These are phyloP conservation scores for Inonotus hispidus DNA, from an alignment of 1,284 basidiomycete species.

Conservation along the genomic window DNA sequence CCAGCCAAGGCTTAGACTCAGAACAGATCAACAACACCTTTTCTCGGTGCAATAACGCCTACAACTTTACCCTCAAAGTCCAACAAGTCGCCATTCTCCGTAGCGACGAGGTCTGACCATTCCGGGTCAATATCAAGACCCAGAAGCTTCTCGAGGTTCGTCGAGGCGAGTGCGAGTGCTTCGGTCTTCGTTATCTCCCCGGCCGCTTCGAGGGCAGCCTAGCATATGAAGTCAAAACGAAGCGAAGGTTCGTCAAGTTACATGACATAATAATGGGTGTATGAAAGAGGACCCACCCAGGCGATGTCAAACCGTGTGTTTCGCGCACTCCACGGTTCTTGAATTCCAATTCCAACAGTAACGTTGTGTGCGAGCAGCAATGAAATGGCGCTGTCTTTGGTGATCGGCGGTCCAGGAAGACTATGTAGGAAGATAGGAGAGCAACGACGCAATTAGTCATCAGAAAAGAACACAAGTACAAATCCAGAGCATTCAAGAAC, in stretches of 20 bases:
- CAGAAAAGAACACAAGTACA: neutral
- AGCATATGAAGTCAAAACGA: neutral
- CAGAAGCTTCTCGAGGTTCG: slow-evolving; percentile 61
- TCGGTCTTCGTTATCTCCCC: slow-evolving; percentile 44
- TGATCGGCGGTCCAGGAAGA: slow-evolving; percentile 66
- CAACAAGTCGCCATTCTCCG: slow-evolving; percentile 53
- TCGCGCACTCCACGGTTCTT: slow-evolving; percentile 56
- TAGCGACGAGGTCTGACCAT: slow-evolving; percentile 58
- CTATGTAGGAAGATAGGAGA: slow-evolving; percentile 28
- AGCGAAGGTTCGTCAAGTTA: slow-evolving; percentile 16
- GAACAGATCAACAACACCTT: slow-evolving; percentile 43
- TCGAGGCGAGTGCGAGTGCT: slow-evolving; percentile 55
- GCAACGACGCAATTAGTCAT: no score
- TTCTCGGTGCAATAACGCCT: slow-evolving; percentile 47
- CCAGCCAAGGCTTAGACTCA: neutral
- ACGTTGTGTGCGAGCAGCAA: slow-evolving; percentile 56
- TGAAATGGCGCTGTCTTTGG: slow-evolving; percentile 47
- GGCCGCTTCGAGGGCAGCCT: slow-evolving; percentile 35
- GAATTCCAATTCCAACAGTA: slow-evolving; percentile 61
- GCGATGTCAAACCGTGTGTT: slow-evolving; percentile 67
- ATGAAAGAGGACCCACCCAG: slow-evolving; percentile 50
- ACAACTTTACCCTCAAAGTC: slow-evolving; percentile 56
- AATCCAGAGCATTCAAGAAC: neutral
- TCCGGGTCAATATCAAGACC: slow-evolving; percentile 40
- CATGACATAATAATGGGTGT: slow-evolving; percentile 16